Percentiles rank a stretch among this genome's conserved stretches.
Conservation (phyloP, 495 filamentous ascomycete genomes). For the Neurospora pannonica region DNA sequence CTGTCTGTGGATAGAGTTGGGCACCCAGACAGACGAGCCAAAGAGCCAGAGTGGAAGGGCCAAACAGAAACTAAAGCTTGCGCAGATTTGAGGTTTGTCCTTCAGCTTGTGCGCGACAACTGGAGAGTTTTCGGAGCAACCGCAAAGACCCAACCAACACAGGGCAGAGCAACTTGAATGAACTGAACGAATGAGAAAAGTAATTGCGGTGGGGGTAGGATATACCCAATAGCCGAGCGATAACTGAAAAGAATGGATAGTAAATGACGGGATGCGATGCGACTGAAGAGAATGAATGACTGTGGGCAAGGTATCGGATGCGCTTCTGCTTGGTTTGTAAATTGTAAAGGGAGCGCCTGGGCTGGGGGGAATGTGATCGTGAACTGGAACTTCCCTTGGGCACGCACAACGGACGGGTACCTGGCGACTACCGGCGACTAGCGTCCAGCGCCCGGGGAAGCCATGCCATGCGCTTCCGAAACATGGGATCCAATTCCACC, state of each 20-base stretch:
- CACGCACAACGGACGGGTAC: neutral
- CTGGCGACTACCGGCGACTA: neutral
- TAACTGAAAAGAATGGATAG: neutral
- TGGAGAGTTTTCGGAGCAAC: neutral
- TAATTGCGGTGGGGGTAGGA: neutral
- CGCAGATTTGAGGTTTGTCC: neutral
- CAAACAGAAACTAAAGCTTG: neutral
- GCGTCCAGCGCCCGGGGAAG: neutral
- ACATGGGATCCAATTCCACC: neutral
- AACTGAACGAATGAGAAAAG: neutral
- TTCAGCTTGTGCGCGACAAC: neutral
- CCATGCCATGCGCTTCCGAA: neutral
- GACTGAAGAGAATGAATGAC: neutral
- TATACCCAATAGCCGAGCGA: neutral
- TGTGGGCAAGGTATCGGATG: neutral
- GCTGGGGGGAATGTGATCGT: neutral
- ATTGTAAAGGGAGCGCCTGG: neutral
- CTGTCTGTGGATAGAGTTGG: neutral
- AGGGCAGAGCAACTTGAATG: neutral
- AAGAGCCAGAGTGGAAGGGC: neutral
- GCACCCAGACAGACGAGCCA: neutral
- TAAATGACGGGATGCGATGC: neutral
- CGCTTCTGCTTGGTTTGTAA: neutral
- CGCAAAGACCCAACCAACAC: neutral
- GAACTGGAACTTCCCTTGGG: neutral